Evolutionary conservation across 164 flowering plant genomes (phyloP).

Genomic region (Umbellularia californica): DNA sequence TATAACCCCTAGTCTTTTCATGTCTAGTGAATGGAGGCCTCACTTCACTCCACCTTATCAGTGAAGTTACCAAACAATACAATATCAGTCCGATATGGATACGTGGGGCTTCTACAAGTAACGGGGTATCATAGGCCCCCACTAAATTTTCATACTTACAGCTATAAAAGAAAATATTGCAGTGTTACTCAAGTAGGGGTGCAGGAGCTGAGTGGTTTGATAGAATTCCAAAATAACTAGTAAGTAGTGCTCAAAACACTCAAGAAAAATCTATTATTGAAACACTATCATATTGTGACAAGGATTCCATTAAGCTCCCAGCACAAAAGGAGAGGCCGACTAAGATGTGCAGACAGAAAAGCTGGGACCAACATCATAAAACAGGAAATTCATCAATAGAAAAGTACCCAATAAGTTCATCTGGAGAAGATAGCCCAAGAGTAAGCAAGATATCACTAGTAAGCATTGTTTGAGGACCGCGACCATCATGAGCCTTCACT

Average conservation of each 20-base stretch:
- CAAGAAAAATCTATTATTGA: too few relatives aligned
- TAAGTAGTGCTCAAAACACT: too few relatives aligned
- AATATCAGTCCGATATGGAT: too few relatives aligned
- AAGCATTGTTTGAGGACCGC: constrained; percentile 79
- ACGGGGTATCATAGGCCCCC: neutral
- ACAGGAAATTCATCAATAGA: neutral
- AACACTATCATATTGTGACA: too few relatives aligned
- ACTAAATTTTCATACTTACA: neutral
- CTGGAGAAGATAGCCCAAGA: constrained; percentile 80
- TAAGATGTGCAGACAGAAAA: too few relatives aligned
- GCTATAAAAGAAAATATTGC: neutral
- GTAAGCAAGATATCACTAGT: constrained; percentile 42
- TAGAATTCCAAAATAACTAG: too few relatives aligned
- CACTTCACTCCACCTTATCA: too few relatives aligned
- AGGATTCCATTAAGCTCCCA: too few relatives aligned
- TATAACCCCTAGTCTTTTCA: too few relatives aligned
- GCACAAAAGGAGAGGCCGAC: too few relatives aligned
- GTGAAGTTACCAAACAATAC: neutral
- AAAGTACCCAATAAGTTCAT: constrained; percentile 85
- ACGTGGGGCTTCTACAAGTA: too few relatives aligned
- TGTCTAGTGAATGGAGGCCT: too few relatives aligned
- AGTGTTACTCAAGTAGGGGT: neutral
- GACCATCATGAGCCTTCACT: constrained; percentile 89
- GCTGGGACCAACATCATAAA: neutral
- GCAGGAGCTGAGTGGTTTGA: neutral